phyloP scores from a whole-genome alignment of 177 flowering plant genomes.

The Telopea speciosissima region DNA sequence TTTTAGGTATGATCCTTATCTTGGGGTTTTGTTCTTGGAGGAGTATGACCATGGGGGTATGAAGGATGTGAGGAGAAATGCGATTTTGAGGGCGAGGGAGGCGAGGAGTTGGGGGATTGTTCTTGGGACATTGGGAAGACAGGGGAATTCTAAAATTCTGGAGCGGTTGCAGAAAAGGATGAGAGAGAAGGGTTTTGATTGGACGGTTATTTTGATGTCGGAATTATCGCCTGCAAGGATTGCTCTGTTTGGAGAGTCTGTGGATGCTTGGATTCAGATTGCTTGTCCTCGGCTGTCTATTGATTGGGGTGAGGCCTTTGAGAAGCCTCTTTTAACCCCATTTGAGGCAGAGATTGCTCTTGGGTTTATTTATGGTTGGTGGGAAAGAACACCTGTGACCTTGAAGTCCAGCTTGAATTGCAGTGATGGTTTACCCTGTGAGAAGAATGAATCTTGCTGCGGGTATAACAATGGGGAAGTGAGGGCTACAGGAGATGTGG shows the following conservation, averaged over 20 bases:
- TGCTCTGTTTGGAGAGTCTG: constrained; percentile 69
- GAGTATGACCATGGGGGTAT: constrained; percentile 90
- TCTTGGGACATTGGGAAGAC: constrained; percentile 90
- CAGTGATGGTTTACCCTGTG: constrained; percentile 20
- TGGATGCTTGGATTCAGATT: constrained; percentile 97
- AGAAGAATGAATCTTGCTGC: constrained; percentile 30
- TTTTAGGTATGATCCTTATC: constrained; percentile 82
- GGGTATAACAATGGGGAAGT: constrained; percentile 16
- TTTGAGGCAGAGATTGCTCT: constrained; percentile 95
- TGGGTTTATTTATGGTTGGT: constrained; percentile 75
- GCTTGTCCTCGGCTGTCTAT: constrained; percentile 94
- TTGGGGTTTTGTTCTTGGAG: constrained; percentile 77
- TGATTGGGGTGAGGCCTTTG: constrained; percentile 96
- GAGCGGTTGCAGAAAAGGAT: constrained; percentile 64
- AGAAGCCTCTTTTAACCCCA: constrained; percentile 71
- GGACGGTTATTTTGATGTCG: constrained; percentile 73
- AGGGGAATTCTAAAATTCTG: constrained; percentile 79
- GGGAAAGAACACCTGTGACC: constrained; percentile 48
- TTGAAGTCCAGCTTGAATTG: constrained; percentile 9
- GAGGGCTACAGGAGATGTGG: constrained; percentile 8
- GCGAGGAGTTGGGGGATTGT: constrained; percentile 78
- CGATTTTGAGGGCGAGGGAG: constrained; percentile 52
- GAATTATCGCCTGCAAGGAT: constrained; percentile 73
- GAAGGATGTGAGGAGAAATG: constrained; percentile 67
- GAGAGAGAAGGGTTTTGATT: constrained; percentile 57